Evolutionary conservation across 352 stramenopile species (phyloP).

Genomic region (Pythium brachiatum): DNA sequence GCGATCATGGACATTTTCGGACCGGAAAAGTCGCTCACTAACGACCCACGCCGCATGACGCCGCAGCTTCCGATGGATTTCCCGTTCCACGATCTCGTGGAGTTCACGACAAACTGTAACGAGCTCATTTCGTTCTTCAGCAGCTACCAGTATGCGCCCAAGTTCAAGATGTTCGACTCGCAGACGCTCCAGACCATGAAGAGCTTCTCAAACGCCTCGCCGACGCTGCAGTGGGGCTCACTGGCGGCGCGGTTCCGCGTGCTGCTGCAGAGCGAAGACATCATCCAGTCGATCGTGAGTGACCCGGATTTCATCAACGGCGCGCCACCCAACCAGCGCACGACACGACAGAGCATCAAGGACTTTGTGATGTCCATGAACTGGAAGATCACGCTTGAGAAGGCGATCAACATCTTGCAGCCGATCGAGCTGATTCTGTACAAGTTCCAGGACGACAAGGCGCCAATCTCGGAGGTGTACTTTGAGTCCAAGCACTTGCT

Average conservation of each 20-base stretch:
- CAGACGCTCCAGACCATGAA: conserved; percentile 79
- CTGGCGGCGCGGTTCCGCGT: conserved; percentile 68
- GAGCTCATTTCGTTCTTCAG: conserved; percentile 78
- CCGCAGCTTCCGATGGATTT: conserved; percentile 71
- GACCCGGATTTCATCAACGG: conserved; percentile 55
- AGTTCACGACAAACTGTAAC: conserved; percentile 73
- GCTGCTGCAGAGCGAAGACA: conserved; percentile 61
- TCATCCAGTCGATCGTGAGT: conserved; percentile 72
- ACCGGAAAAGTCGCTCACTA: conserved; percentile 61
- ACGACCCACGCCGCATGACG: conserved; percentile 65
- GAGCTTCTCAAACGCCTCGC: conserved; percentile 57
- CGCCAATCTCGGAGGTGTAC: conserved; percentile 79
- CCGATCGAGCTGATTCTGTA: conserved; percentile 79
- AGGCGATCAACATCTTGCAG: conserved; percentile 73
- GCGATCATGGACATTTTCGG: conserved; percentile 85
- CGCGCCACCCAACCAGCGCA: conserved; percentile 47
- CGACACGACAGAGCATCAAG: conserved; percentile 62
- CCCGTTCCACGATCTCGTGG: conserved; percentile 74
- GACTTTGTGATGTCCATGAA: conserved; percentile 68
- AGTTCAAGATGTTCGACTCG: conserved; percentile 74
- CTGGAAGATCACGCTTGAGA: conserved; percentile 80
- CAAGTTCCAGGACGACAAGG: conserved; percentile 83
- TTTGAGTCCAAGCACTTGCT: conserved; percentile 78
- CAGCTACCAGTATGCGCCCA: conserved; percentile 72
- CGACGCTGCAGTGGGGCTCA: conserved; percentile 66